These are phyloP conservation scores for Aureobasidium zeae DNA, from an alignment of 2,329 filamentous ascomycete species.

Conservation along the genomic window DNA sequence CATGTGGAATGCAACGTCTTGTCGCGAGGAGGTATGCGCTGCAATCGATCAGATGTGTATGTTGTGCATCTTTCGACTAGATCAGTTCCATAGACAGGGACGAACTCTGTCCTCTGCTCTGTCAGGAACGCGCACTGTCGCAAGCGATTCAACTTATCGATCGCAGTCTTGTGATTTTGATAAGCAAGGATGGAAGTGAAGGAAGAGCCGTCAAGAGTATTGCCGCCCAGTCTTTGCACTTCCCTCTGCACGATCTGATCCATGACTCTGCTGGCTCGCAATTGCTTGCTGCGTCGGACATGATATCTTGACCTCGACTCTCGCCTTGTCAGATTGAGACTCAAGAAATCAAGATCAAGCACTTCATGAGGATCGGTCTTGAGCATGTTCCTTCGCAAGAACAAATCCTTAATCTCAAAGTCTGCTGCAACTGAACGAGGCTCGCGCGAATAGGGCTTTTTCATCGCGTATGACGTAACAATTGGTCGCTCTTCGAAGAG, in stretches of 20 bases:
- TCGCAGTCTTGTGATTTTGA: conserved; percentile 61
- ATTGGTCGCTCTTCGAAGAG: conserved; percentile 93
- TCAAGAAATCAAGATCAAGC: conserved; percentile 67
- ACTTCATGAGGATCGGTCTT: conserved; percentile 51
- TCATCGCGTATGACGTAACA: conserved; percentile 92
- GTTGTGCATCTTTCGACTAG: conserved; percentile 66
- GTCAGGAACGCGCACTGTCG: conserved; percentile 76
- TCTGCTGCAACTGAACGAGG: conserved; percentile 57
- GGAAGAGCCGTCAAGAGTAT: conserved; percentile 54
- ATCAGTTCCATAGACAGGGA: conserved; percentile 70
- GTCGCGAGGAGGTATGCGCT: conserved; percentile 45
- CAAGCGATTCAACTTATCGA: conserved; percentile 64
- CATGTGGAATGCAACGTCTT: conserved; percentile 58
- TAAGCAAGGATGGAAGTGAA: conserved; percentile 61
- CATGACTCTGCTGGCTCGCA: conserved; percentile 59
- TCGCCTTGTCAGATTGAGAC: conserved; percentile 18
- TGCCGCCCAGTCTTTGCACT: conserved; percentile 45
- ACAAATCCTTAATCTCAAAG: conserved; percentile 62
- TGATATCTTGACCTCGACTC: conserved; percentile 43
- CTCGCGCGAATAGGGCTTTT: conserved; percentile 33
- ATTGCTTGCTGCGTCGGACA: conserved; percentile 29
- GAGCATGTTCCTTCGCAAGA: conserved; percentile 60
- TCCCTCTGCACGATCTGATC: conserved; percentile 65
- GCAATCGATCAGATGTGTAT: conserved; percentile 49
- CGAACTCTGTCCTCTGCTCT: conserved; percentile 66